These are phyloP conservation scores for Daldinia grandis DNA, from an alignment of 495 filamentous ascomycete genomes.

Conservation along the genomic window DNA sequence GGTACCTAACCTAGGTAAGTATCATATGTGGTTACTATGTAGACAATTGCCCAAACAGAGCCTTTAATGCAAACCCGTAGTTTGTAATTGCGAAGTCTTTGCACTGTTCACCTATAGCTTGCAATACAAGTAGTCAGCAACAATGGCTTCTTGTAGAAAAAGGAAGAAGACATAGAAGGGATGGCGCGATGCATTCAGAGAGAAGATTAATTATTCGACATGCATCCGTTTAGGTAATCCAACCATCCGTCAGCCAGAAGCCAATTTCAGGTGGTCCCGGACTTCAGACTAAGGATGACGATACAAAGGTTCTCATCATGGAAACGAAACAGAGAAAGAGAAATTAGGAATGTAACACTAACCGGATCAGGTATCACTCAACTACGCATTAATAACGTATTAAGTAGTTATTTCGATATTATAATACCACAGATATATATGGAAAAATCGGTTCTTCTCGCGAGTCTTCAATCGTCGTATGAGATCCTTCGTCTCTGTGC, in stretches of 20 bases:
- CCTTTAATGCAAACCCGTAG: background rate
- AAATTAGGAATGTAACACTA: conserved; percentile 23
- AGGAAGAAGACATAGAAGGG: background rate
- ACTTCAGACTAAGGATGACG: conserved; percentile 74
- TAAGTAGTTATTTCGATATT: background rate
- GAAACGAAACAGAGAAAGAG: conserved; percentile 18
- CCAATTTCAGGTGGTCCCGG: conserved; percentile 41
- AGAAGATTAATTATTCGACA: conserved; percentile 70
- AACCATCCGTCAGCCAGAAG: conserved; percentile 36
- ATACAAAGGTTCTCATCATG: conserved; percentile 69
- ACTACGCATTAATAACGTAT: background rate
- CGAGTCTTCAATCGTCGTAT: conserved; percentile 57
- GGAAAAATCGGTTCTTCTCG: background rate
- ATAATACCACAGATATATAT: background rate
- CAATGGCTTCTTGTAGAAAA: background rate
- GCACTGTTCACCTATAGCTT: background rate
- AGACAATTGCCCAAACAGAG: background rate
- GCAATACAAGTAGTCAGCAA: conserved; percentile 11
- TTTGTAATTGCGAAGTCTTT: background rate
- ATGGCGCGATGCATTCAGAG: conserved; percentile 56
- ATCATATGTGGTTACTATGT: background rate
- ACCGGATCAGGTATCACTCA: conserved; percentile 23
- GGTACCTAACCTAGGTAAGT: no score
- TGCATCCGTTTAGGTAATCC: conserved; percentile 47
- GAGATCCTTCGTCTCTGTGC: conserved; percentile 56